Evolutionary conservation across 1,139 yeast genomes (phyloP).

Genomic region (Magnusiomyces tetraspermus): DNA sequence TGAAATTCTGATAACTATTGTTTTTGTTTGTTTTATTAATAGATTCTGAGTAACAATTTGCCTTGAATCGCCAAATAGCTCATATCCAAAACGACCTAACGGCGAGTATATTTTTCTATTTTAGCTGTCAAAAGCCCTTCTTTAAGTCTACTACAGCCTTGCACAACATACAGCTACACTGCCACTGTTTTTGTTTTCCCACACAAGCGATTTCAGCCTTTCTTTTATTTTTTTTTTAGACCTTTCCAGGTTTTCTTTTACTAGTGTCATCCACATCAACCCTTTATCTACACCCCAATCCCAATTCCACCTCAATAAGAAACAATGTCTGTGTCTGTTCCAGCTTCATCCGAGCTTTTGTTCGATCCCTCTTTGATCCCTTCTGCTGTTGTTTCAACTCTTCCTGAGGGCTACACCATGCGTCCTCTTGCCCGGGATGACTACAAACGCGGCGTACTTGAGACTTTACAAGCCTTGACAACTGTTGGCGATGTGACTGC

Average conservation of each 20-base stretch:
- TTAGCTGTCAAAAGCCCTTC: no score
- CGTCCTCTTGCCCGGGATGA: conserved; percentile 42
- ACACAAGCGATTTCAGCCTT: no score
- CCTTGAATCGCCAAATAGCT: no score
- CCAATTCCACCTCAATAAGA: conserved; percentile 1
- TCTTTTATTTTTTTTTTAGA: no score
- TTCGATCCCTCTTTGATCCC: conserved; percentile 27
- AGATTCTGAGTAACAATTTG: no score
- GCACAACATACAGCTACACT: no score
- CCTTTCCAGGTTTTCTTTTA: neutral
- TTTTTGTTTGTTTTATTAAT: no score
- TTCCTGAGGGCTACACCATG: conserved; percentile 47
- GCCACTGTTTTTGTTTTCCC: no score
- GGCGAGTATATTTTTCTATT: no score
- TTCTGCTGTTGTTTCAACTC: conserved; percentile 21
- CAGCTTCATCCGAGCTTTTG: conserved; percentile 13
- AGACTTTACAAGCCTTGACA: conserved; percentile 46
- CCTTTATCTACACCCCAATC: neutral
- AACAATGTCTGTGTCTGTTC: conserved; percentile 4
- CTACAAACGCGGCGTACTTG: conserved; percentile 40
- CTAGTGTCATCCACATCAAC: neutral
- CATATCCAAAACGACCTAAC: no score
- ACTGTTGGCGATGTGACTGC: conserved; percentile 48
- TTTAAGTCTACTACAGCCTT: no score
- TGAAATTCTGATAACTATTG: no score